These are phyloP conservation scores for Xerophyta viscosa DNA, from an alignment of 106 monocot species.

Conservation along the genomic window DNA sequence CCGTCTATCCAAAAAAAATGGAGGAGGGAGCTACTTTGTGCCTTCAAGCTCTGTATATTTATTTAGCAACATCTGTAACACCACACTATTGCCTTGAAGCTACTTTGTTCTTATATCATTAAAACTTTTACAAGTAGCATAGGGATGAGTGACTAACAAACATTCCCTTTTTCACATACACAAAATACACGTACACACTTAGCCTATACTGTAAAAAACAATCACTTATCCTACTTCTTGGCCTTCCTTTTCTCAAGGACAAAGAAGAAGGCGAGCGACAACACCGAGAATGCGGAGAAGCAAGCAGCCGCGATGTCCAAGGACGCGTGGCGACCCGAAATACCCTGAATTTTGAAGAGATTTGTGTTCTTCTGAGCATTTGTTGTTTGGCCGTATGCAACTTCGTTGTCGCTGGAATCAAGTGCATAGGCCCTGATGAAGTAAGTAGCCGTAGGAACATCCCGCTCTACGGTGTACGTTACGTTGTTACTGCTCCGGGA, in stretches of 20 bases:
- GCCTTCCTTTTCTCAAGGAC: slow-evolving; percentile 30
- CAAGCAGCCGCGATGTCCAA: slow-evolving; percentile 36
- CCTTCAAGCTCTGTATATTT: no score
- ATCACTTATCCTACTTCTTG: slow-evolving; percentile 9
- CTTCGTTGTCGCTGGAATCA: slow-evolving; percentile 22
- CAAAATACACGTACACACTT: no score
- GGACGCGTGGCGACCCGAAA: slow-evolving; percentile 22
- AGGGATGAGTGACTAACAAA: no score
- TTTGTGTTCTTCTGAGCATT: slow-evolving; percentile 24
- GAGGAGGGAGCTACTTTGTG: no score
- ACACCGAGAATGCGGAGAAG: slow-evolving; percentile 46
- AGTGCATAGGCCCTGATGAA: slow-evolving; percentile 45
- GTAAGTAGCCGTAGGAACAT: slow-evolving; percentile 48
- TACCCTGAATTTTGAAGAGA: slow-evolving; percentile 23
- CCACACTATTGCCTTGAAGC: no score
- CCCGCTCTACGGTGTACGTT: slow-evolving; percentile 22
- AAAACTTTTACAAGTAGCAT: no score
- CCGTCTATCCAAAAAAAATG: no score
- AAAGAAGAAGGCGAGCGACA: slow-evolving; percentile 23
- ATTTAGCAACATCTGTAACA: no score
- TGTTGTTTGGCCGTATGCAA: slow-evolving; percentile 36
- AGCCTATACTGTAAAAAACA: no score
- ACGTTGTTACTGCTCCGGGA: neutral
- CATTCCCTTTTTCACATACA: no score
- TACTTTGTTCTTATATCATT: no score